phyloP scores from a whole-genome alignment of 768 basidiomycete genomes.

The Amanita inopinata region DNA sequence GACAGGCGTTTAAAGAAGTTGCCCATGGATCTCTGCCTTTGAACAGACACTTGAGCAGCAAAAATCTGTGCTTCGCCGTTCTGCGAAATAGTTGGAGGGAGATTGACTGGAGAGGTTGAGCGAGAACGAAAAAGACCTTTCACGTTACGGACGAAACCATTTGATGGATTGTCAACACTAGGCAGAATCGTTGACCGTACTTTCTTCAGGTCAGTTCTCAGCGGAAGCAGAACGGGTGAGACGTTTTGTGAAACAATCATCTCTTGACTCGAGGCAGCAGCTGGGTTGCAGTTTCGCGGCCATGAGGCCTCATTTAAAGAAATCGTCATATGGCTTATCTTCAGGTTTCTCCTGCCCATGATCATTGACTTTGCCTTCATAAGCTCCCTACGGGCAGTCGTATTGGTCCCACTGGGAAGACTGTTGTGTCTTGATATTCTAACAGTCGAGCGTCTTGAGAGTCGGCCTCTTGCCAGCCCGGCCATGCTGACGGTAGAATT shows the following conservation, averaged over 20 bases:
- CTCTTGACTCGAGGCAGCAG: no score
- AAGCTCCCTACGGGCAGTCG: not conserved
- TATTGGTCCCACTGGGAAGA: conserved; percentile 17
- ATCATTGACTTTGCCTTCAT: conserved; percentile 5
- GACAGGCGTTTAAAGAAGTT: conserved; percentile 5
- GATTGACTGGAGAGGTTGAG: conserved; percentile 28
- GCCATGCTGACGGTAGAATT: conserved; percentile 52
- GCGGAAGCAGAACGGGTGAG: not conserved
- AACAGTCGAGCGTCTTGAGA: conserved; percentile 63
- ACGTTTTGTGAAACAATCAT: not conserved
- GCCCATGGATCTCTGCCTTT: conserved; percentile 2
- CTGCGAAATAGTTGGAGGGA: conserved; percentile 16
- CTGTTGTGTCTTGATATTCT: conserved; percentile 53
- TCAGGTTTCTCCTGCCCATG: conserved; percentile 11
- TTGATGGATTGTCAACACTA: conserved; percentile 1
- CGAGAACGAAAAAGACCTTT: conserved; percentile 48
- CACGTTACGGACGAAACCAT: conserved; percentile 55
- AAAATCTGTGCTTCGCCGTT: no score
- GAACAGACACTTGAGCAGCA: conserved; percentile 9
- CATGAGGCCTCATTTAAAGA: no score
- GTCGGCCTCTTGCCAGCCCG: conserved; percentile 50
- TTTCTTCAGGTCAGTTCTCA: not conserved
- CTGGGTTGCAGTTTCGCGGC: no score
- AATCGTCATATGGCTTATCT: not conserved
- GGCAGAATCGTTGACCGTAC: not conserved